These are phyloP conservation scores for Pleoardoris graminearum DNA, from an alignment of 2,329 filamentous ascomycete species.

Conservation along the genomic window DNA sequence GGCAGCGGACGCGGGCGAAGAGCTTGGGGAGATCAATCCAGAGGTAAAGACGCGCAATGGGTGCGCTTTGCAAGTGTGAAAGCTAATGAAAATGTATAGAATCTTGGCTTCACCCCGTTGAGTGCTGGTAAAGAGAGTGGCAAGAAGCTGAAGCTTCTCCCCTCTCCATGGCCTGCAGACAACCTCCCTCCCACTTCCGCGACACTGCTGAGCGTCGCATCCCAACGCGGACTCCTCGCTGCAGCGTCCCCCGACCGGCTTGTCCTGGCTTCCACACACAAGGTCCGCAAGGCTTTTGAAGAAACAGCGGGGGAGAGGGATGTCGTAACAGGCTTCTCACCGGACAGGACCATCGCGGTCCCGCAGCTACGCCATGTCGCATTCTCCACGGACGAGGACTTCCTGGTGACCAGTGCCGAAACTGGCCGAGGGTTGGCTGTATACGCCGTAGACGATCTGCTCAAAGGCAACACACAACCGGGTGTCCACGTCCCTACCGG, in stretches of 20 bases:
- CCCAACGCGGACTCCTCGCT: constrained; percentile 77
- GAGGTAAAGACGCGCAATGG: constrained; percentile 61
- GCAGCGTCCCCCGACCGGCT: constrained; percentile 83
- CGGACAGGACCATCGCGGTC: constrained; percentile 73
- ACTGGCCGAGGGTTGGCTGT: constrained; percentile 79
- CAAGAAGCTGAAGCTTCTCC: constrained; percentile 77
- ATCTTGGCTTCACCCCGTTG: constrained; percentile 74
- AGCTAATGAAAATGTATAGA: constrained; percentile 46
- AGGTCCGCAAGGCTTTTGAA: constrained; percentile 75
- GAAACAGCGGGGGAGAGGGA: constrained; percentile 58
- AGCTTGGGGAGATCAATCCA: constrained; percentile 78
- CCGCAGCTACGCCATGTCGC: constrained; percentile 83
- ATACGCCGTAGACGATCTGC: constrained; percentile 73
- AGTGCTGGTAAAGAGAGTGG: constrained; percentile 66
- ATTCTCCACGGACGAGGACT: constrained; percentile 88
- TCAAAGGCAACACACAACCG: constrained; percentile 64
- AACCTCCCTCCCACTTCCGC: constrained; percentile 73
- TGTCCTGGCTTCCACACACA: constrained; percentile 74
- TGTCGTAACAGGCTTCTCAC: constrained; percentile 70
- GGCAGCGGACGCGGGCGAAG: constrained; percentile 59
- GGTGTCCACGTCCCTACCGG: constrained; percentile 78
- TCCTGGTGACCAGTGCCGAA: constrained; percentile 81
- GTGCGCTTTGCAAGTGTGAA: not conserved
- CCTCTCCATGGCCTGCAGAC: constrained; percentile 72
- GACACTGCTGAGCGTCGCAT: constrained; percentile 82